A percentile compares a stretch with the other conserved stretches of the same genome.
These are phyloP conservation scores for Plenodomus biglobosus DNA, from an alignment of 2,329 filamentous ascomycete genomes.

Conservation along the genomic window DNA sequence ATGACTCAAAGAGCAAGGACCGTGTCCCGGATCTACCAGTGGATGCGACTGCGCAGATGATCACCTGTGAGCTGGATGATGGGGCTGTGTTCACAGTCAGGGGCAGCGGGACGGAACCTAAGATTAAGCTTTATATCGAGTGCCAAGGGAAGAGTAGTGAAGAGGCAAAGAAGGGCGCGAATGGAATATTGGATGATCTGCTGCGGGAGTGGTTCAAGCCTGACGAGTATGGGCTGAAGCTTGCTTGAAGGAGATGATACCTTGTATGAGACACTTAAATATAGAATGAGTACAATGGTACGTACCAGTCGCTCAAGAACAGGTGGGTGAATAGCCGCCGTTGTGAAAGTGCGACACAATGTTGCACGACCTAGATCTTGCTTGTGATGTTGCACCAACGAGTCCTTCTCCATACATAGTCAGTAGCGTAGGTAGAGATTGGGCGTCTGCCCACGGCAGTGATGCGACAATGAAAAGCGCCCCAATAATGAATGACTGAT, in stretches of 20 bases:
- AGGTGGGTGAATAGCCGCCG: conserved; percentile 5
- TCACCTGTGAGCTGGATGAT: conserved; percentile 61
- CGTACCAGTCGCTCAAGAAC: background rate
- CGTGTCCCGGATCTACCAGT: conserved; percentile 58
- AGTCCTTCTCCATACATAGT: conserved; percentile 1
- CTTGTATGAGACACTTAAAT: background rate
- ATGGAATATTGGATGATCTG: conserved; percentile 51
- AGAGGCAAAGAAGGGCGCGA: conserved; percentile 48
- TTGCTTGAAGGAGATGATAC: conserved; percentile 25
- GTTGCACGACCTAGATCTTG: conserved; percentile 3
- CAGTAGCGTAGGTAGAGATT: conserved; percentile 1
- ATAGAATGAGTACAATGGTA: background rate
- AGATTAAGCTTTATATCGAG: conserved; percentile 64
- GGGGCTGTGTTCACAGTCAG: conserved; percentile 61
- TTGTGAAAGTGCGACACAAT: conserved; percentile 1
- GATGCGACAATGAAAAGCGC: too few relatives aligned
- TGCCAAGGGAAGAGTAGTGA: conserved; percentile 47
- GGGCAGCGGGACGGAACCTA: conserved; percentile 66
- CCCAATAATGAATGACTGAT: too few relatives aligned
- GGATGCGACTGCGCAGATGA: conserved; percentile 62
- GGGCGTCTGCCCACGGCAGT: too few relatives aligned
- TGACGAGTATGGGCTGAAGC: conserved; percentile 38
- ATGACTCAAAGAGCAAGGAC: conserved; percentile 58
- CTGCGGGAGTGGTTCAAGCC: conserved; percentile 54
- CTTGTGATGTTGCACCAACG: conserved; percentile 2